Conservation (phyloP, 371 early-diverging fungal genomes). For the Paraphysoderma sedebokerense region DNA sequence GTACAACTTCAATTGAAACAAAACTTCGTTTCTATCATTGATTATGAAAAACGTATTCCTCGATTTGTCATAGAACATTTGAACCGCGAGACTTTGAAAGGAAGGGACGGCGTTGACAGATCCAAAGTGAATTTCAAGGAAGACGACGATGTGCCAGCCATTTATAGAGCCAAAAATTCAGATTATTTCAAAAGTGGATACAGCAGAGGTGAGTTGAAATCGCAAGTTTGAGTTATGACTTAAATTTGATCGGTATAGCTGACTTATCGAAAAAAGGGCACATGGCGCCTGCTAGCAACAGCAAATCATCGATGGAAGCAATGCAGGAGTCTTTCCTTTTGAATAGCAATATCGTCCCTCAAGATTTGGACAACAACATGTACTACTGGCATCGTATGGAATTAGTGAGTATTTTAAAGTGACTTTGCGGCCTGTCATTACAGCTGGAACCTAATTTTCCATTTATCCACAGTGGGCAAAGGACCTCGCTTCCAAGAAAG, state of each 20-base stretch:
- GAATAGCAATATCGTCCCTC: constrained; percentile 12
- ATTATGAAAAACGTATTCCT: not conserved
- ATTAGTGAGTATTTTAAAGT: not conserved
- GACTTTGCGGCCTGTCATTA: too few species aligned
- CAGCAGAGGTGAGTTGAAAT: too few species aligned
- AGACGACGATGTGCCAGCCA: not conserved
- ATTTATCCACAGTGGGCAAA: not conserved
- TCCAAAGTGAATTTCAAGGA: not conserved
- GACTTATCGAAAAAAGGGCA: too few species aligned
- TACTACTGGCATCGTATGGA: not conserved
- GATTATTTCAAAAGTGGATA: not conserved
- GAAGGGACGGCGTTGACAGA: not conserved
- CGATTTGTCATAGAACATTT: not conserved
- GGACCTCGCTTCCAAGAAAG: constrained; percentile 2
- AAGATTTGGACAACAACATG: constrained; percentile 11
- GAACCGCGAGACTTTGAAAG: not conserved
- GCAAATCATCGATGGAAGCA: not conserved
- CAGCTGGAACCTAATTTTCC: not conserved
- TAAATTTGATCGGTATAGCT: too few species aligned
- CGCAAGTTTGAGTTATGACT: too few species aligned
- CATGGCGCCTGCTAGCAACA: constrained; percentile 1
- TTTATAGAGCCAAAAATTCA: not conserved
- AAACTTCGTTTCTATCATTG: not conserved
- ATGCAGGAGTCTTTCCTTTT: constrained; percentile 1
- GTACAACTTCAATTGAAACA: not conserved